These are phyloP conservation scores for Metarhizium brunneum DNA, from an alignment of 2,329 filamentous ascomycete species.

Conservation along the genomic window DNA sequence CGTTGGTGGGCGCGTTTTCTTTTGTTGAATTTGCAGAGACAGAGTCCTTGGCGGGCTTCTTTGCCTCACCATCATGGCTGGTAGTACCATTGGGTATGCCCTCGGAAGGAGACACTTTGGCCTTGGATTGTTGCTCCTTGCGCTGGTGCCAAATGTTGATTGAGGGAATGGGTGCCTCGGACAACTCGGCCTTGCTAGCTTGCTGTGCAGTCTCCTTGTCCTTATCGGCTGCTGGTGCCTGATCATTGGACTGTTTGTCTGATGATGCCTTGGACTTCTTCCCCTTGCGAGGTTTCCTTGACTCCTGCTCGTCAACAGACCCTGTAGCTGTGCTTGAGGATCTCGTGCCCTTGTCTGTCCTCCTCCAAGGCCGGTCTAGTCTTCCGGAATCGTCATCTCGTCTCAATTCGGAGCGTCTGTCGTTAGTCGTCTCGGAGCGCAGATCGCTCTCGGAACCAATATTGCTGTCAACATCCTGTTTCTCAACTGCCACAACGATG, in stretches of 20 bases:
- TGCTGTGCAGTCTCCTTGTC: conserved; percentile 36
- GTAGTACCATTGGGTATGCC: conserved; percentile 20
- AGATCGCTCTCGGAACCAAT: conserved; percentile 28
- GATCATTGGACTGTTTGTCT: conserved; percentile 35
- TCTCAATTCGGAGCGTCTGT: conserved; percentile 21
- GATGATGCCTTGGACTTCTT: conserved; percentile 48
- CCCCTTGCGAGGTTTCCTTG: conserved; percentile 40
- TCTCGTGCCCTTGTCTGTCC: conserved; percentile 41
- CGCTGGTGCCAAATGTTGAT: conserved; percentile 87
- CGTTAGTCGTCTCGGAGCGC: conserved; percentile 24
- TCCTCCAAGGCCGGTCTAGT: conserved; percentile 31
- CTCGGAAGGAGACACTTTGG: conserved; percentile 32
- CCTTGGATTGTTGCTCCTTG: conserved; percentile 54
- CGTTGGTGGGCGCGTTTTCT: conserved; percentile 23
- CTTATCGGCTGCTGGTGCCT: conserved; percentile 45
- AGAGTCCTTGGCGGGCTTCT: conserved; percentile 21
- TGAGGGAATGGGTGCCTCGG: conserved; percentile 70
- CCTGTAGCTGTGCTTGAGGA: conserved; percentile 56
- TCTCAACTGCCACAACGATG: conserved; percentile 16
- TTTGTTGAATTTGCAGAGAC: conserved; percentile 9
- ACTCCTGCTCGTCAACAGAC: conserved; percentile 50
- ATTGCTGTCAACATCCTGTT: conserved; percentile 24
- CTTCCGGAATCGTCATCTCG: conserved; percentile 29
- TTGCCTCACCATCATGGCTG: conserved; percentile 32
- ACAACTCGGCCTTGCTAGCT: conserved; percentile 54